Evolutionary conservation across 2,329 filamentous ascomycete genomes (phyloP).

Genomic region (Tolypocladium tropicale): DNA sequence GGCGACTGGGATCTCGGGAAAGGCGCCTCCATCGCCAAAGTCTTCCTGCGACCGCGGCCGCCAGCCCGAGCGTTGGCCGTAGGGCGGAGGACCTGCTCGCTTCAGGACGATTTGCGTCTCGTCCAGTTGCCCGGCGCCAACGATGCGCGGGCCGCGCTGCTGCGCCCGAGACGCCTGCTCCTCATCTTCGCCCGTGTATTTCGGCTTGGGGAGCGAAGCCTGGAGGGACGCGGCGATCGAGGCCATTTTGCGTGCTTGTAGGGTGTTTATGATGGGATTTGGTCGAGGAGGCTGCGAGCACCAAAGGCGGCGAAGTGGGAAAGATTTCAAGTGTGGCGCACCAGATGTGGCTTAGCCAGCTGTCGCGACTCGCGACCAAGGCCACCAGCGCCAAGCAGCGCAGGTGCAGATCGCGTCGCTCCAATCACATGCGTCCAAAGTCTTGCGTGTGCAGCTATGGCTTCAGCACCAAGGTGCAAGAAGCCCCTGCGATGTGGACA

Average conservation of each 20-base stretch:
- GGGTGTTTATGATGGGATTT: conserved; percentile 11
- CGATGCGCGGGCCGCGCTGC: conserved; percentile 71
- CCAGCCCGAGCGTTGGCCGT: conserved; percentile 83
- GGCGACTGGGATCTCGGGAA: conserved; percentile 85
- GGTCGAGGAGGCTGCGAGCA: conserved; percentile 4
- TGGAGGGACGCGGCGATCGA: conserved; percentile 64
- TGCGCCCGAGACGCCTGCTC: conserved; percentile 62
- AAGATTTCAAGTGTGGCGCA: conserved; percentile 22
- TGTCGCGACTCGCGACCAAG: background rate
- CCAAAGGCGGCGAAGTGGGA: conserved; percentile 7
- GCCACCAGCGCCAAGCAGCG: background rate
- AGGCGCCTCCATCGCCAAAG: conserved; percentile 92
- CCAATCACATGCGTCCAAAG: background rate
- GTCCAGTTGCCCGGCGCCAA: conserved; percentile 71
- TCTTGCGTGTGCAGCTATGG: background rate
- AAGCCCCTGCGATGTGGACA: background rate
- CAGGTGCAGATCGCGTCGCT: background rate
- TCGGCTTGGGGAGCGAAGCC: conserved; percentile 75
- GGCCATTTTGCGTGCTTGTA: conserved; percentile 37
- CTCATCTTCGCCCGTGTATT: conserved; percentile 84
- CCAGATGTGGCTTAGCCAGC: conserved; percentile 18
- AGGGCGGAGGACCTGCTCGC: conserved; percentile 76
- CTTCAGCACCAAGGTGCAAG: background rate
- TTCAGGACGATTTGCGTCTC: conserved; percentile 77
- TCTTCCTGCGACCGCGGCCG: conserved; percentile 80